Conservation (phyloP, 768 basidiomycete genomes). For the Lactifluus volemus region DNA sequence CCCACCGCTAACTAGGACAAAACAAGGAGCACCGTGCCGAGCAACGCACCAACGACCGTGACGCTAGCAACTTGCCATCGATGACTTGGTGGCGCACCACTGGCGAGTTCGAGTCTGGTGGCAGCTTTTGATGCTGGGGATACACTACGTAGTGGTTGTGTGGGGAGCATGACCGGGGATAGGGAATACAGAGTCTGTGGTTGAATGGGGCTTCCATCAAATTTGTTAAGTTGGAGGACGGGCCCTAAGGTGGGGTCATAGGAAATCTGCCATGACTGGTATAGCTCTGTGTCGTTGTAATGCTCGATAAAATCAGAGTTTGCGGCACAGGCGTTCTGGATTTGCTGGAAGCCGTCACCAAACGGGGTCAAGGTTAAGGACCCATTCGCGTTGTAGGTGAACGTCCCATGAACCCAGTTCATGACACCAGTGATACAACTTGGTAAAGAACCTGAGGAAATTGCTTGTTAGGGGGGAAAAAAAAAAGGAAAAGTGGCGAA, state of each 20-base stretch:
- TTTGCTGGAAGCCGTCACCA: slow-evolving; percentile 86
- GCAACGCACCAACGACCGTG: not conserved
- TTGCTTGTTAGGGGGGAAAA: not conserved
- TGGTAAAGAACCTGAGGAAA: slow-evolving; percentile 57
- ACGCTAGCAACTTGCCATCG: not conserved
- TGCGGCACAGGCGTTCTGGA: slow-evolving; percentile 90
- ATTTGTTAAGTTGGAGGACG: slow-evolving; percentile 71
- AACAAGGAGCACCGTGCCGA: not conserved
- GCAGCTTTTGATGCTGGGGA: not conserved
- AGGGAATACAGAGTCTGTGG: slow-evolving; percentile 59
- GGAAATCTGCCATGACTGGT: slow-evolving; percentile 61
- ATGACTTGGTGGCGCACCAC: not conserved
- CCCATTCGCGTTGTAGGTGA: slow-evolving; percentile 59
- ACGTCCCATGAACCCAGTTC: slow-evolving; percentile 85
- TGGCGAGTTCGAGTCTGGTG: not conserved
- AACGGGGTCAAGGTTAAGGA: slow-evolving; percentile 70
- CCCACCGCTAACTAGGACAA: not conserved
- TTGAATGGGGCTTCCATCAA: slow-evolving; percentile 67
- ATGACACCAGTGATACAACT: slow-evolving; percentile 85
- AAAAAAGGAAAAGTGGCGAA: not conserved
- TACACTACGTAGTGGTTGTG: slow-evolving; percentile 49
- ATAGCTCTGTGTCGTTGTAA: slow-evolving; percentile 72
- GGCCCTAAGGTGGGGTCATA: slow-evolving; percentile 49
- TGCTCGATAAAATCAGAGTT: slow-evolving; percentile 78
- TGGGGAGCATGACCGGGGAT: slow-evolving; percentile 84